Base-by-base conservation (phyloP, 371 early-diverging fungal genomes). In the Mucor plumbeus region DNA sequence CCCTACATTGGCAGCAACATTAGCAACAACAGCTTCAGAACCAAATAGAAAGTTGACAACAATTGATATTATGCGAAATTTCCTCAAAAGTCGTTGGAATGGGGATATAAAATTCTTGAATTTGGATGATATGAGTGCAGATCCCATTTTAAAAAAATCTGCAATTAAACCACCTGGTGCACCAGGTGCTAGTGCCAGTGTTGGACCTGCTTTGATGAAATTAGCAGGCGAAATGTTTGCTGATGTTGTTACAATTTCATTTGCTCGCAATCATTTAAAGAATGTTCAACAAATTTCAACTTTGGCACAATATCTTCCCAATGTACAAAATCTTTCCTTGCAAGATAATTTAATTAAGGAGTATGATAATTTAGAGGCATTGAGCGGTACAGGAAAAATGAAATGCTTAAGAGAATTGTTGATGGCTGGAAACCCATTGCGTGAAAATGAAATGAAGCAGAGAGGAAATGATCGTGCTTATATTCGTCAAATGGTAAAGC, bases 181-280 rank as follows among this genome's bases (percentile, higher is more conserved):
- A 1, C 62, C 72, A 5, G 74, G 74, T 8, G 73, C 82, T 1
- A 79, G 73, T 6, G 79, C 76, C 8, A 82, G 85, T 40, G 74
- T 87, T 21, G 88, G 89, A 1, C 88, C 87, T 31, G 86, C 87
- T 7, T 73, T 88, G 65, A 87, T 88, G 80, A 90, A 90, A 64
- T 59, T 90, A 26, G 85, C 89, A 26, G 78, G 81, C 9, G 83
- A 88, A 74, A 74, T 83, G 67, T 88, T 86, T 68, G 83, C 82
- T 11, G 80, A 84, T 64, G 80, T 87, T 33, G 63, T 77, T 6
- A 82, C 86, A 8, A 70, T 90, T 19, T 85, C 87, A 4, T 76
- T 90, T 54, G 74, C 81, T 7, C 68, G 72, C 2, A 88, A 88
- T 65, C 72, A 75, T 1, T 59, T 90, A 6, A 71, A 74, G 7